Percentiles rank a stretch among this genome's conserved stretches.
Evolutionary conservation across 257 asterid genomes (phyloP).

Genomic region (Solanum piurae): DNA sequence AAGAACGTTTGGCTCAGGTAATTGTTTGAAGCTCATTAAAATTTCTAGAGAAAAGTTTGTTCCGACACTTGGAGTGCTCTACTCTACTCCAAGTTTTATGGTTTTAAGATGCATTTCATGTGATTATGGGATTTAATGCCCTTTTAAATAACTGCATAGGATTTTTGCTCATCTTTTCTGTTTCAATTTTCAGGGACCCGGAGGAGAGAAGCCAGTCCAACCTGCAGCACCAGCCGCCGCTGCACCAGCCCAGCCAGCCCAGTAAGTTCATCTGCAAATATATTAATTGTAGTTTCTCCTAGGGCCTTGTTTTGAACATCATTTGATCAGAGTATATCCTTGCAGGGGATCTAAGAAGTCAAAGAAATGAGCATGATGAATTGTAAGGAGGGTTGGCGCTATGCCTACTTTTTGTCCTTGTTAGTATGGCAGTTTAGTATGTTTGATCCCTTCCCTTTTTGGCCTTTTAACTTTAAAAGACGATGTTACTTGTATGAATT

Average conservation of each 20-base stretch:
- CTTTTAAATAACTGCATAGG: not conserved
- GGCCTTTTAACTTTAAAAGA: not conserved
- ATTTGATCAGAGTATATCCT: not conserved
- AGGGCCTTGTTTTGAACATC: not conserved
- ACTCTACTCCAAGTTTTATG: not conserved
- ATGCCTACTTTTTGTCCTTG: not conserved
- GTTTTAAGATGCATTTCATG: not conserved
- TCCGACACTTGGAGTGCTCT: not conserved
- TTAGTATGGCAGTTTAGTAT: not conserved
- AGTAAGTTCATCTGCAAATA: not conserved
- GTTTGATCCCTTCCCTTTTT: not conserved
- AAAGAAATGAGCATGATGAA: conserved; percentile 1
- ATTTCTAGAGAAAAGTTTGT: not conserved
- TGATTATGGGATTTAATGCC: not conserved
- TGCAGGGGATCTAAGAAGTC: conserved; percentile 10
- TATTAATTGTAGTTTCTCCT: not conserved
- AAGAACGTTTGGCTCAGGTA: conserved; percentile 2
- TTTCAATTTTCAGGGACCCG: conserved; percentile 8
- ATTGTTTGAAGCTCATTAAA: not conserved
- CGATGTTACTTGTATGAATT: not conserved
- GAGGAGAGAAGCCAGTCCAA: not conserved
- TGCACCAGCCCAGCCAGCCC: not conserved
- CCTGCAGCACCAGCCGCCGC: not conserved
- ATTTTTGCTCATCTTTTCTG: not conserved
- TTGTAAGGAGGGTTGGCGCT: not conserved